Conservation (phyloP, 1,139 yeast species). For the Sugiyamaella pinicola region DNA sequence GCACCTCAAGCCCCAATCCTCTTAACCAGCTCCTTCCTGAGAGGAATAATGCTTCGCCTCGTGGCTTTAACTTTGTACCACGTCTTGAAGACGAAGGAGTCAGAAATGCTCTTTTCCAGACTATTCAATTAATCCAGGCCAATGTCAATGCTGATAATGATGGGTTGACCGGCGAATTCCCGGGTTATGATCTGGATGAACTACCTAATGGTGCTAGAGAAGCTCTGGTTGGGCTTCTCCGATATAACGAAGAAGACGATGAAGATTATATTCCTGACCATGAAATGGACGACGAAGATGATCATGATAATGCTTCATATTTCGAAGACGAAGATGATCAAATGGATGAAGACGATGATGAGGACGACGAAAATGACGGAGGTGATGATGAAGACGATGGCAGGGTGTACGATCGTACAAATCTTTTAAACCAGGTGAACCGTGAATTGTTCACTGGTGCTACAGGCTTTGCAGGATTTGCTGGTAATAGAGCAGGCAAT, state of each 20-base stretch:
- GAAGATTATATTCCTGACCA: constrained; percentile 21
- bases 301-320: constrained; percentile 1
- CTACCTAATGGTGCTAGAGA: constrained; percentile 6
- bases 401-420: not conserved
- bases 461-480: not conserved
- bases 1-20: not conserved
- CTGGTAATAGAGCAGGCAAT: not conserved
- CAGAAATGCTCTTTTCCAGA: not conserved
- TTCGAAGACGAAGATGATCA: constrained; percentile 5
- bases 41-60: not conserved
- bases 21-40: not conserved
- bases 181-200: not conserved
- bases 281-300: constrained; percentile 13
- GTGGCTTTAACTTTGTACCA: too few species aligned
- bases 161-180: not conserved
- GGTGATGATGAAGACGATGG: not conserved
- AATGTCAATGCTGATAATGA: not conserved
- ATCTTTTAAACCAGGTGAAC: not conserved
- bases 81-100: not conserved
- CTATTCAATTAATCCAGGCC: not conserved
- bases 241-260: constrained; percentile 20
- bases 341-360: constrained; percentile 1
- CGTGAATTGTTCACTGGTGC: not conserved
- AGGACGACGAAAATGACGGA: constrained; percentile 4
- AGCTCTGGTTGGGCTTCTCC: not conserved